phyloP scores from a whole-genome alignment of 1,139 yeast genomes.

The Scheffersomyces insectosa region DNA sequence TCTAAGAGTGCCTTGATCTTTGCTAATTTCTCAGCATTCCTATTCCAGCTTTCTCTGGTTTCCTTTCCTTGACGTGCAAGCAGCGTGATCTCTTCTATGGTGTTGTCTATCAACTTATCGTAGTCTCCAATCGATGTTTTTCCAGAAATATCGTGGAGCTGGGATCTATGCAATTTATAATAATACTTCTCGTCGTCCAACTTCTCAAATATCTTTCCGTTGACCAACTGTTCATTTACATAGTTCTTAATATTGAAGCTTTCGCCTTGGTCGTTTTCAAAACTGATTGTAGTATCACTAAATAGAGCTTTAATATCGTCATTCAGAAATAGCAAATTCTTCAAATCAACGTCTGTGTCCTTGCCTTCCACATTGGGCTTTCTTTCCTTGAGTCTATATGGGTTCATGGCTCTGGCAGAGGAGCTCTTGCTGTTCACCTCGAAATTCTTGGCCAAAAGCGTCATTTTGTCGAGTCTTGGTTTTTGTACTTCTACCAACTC shows the following conservation, averaged over 20 bases:
- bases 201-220: conserved; percentile 22
- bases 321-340: conserved; percentile 20
- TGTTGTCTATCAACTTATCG: conserved; percentile 29
- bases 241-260: conserved; percentile 15
- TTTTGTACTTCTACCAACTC: conserved; percentile 32
- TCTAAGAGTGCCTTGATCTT: conserved; percentile 22
- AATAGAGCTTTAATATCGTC: conserved; percentile 23
- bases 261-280: conserved; percentile 5
- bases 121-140: conserved; percentile 29
- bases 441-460: conserved; percentile 25
- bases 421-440: conserved; percentile 16
- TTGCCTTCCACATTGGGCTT: conserved; percentile 9
- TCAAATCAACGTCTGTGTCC: conserved; percentile 13
- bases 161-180: conserved; percentile 9
- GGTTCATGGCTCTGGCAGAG: conserved; percentile 12
- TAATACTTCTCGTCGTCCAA: conserved; percentile 25
- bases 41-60: conserved; percentile 37
- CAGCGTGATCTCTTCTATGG: conserved; percentile 26
- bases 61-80: conserved; percentile 31
- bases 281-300: conserved; percentile 13
- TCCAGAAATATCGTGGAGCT: conserved; percentile 6
- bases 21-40: conserved; percentile 35
- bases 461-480: conserved; percentile 40
- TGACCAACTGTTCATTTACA: conserved; percentile 23
- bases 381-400: conserved; percentile 4